Base-by-base conservation (phyloP, 2,329 filamentous ascomycete species). In the Penicillium sp. region DNA sequence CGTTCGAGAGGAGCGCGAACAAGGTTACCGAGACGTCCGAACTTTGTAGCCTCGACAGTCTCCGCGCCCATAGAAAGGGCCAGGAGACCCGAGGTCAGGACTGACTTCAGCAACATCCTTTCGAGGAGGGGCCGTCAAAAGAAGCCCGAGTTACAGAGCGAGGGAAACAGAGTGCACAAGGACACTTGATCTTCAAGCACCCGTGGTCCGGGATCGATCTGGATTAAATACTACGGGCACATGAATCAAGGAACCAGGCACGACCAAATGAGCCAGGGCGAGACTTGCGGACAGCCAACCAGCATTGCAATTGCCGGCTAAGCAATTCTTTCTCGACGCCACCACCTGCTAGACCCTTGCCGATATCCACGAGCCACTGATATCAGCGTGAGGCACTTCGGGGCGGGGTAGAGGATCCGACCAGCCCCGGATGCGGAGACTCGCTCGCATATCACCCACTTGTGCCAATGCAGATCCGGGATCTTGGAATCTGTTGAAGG, bases 1-100 rank as follows among this genome's bases (percentile, higher is more conserved):
- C 56, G 52, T n/a, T 62, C 60, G 45, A 60, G 49, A 8, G 61
- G 58, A 33, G 56, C 58, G 26, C 66, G 66, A 41, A 62, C 55
- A 18, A 54, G 59, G 36, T 64, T 50, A 18, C 51, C 63, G 42
- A 69, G 65, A 0, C 60, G 65, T 13, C 66, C 66, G 55, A 66
- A 62, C 15, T 59, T 56, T 0, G 53, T 49, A 33, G 63, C 65
- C 9, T 46, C 49, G 8, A 51, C 62, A 21, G 55, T 38, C 9
- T 62, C 64, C 3, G 54, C 53, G 18, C 61, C 59, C 24, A 67
- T 21, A 3, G 60, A 60, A 13, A 66, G 42, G 6, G 59, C 59
- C 24, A 68, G 26, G 18, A 60, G 36, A 28, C 60, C 63, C 26
- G 65, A 57, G 16, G 59, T 60, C 44, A 68, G 34, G n/a, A 67